Evolutionary conservation across 176 grass and related monocot species (phyloP).

Genomic region (Thalia dealbata): DNA sequence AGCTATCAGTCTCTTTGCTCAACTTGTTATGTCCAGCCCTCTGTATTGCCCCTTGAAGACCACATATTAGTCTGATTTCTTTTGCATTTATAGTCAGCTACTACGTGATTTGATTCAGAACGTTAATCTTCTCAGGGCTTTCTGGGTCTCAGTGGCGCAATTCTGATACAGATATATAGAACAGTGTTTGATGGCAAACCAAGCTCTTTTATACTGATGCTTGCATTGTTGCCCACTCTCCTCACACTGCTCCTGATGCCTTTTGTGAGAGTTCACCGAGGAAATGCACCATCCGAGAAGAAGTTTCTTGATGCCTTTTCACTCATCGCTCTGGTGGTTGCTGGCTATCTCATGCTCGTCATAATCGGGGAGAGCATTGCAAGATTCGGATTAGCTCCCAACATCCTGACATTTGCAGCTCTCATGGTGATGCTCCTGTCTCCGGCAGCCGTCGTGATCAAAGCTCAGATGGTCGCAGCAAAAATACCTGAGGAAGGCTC

Average conservation of each 20-base stretch:
- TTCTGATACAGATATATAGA: conserved; percentile 56
- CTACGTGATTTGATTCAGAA: not conserved
- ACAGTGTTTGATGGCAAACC: conserved; percentile 33
- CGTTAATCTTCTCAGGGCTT: conserved; percentile 47
- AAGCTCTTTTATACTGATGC: conserved; percentile 67
- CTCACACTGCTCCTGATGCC: conserved; percentile 60
- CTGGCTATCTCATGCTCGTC: conserved; percentile 67
- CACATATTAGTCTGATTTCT: no score
- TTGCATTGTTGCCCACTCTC: conserved; percentile 50
- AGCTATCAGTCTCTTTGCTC: no score
- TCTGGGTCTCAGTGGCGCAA: conserved; percentile 76
- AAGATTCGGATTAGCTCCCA: conserved; percentile 2
- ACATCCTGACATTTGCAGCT: conserved; percentile 21
- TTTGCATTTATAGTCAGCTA: not conserved
- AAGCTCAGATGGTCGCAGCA: conserved; percentile 36
- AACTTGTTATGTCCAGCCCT: no score
- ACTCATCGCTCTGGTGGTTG: conserved; percentile 52
- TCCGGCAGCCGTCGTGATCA: conserved; percentile 31
- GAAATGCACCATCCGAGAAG: conserved; percentile 35
- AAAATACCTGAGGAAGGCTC: not conserved
- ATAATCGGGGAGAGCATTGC: conserved; percentile 69
- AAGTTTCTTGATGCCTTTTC: conserved; percentile 74
- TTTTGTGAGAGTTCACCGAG: conserved; percentile 41
- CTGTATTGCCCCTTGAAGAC: no score
- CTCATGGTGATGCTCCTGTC: conserved; percentile 56